Percentiles rank a stretch among this genome's conserved stretches.
Evolutionary conservation across 768 basidiomycete species (phyloP).

Genomic region (Terana coerulea): DNA sequence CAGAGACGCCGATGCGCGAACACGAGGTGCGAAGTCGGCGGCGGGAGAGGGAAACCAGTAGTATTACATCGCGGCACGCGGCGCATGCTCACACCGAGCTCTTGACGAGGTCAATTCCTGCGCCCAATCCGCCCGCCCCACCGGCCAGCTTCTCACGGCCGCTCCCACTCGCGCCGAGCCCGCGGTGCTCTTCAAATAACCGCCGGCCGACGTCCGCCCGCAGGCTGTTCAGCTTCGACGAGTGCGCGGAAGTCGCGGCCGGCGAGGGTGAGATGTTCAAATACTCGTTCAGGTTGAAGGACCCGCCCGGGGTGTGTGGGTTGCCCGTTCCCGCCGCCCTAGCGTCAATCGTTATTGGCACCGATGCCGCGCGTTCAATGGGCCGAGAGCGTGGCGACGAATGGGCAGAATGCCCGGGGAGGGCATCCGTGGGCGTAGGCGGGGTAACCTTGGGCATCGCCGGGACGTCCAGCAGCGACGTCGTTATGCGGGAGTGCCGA

Average conservation of each 20-base stretch:
- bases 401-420: background rate
- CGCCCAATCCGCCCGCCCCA: slow-evolving; percentile 15
- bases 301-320: slow-evolving; percentile 33
- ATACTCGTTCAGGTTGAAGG: slow-evolving; percentile 68
- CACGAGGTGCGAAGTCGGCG: background rate
- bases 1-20: no score
- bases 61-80: no score
- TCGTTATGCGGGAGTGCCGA: background rate
- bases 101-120: slow-evolving; percentile 22
- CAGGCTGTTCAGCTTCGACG: slow-evolving; percentile 40
- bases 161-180: background rate
- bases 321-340: slow-evolving; percentile 24
- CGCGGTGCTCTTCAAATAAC: slow-evolving; percentile 67
- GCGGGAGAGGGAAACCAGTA: no score
- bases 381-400: slow-evolving; percentile 5
- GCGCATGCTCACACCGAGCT: slow-evolving; percentile 6
- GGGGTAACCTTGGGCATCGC: slow-evolving; percentile 31
- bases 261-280: slow-evolving; percentile 68
- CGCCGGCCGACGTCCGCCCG: slow-evolving; percentile 63
- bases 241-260: slow-evolving; percentile 27
- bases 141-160: slow-evolving; percentile 4
- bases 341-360: slow-evolving; percentile 6
- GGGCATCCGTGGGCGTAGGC: slow-evolving; percentile 22
- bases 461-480: slow-evolving; percentile 14
- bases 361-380: slow-evolving; percentile 10